Percentiles rank a stretch among this genome's conserved stretches.
Evolutionary conservation across 345 rosid species (phyloP).

Genomic region (Sisymbrium altissimum): DNA sequence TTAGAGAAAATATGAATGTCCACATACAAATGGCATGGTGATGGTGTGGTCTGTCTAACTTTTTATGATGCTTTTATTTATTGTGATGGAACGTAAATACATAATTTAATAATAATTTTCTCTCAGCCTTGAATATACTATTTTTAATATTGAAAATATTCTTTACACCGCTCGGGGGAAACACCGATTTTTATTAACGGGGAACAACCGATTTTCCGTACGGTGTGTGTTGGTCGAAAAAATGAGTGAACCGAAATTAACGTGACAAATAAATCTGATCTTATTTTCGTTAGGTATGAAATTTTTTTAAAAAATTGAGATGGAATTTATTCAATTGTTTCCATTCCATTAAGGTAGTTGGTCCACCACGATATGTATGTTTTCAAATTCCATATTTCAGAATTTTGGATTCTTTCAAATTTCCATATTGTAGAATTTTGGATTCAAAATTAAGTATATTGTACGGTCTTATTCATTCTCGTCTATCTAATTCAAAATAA

Average conservation of each 20-base stretch:
- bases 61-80: constrained; percentile 16
- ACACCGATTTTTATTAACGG: background rate
- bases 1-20: constrained; percentile 18
- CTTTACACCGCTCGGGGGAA: background rate
- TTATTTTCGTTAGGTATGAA: constrained; percentile 14
- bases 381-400: background rate
- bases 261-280: constrained; percentile 3
- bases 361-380: constrained; percentile 24
- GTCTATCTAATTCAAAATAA: background rate
- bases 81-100: constrained; percentile 21
- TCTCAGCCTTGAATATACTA: background rate
- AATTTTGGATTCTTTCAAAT: background rate
- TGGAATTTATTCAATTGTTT: background rate
- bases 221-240: constrained; percentile 3
- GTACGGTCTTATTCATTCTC: background rate
- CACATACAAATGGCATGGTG: constrained; percentile 21
- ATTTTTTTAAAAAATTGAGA: background rate
- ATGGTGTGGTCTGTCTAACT: constrained; percentile 28
- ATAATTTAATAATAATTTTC: background rate
- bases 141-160: background rate
- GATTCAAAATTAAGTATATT: constrained; percentile 1
- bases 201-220: constrained; percentile 8
- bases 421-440: background rate
- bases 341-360: constrained; percentile 4
- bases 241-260: constrained; percentile 25